Percentiles rank a stretch among this genome's conserved stretches.
phyloP scores from a whole-genome alignment of 2,329 filamentous ascomycete species.

The Elsinoe batatas region DNA sequence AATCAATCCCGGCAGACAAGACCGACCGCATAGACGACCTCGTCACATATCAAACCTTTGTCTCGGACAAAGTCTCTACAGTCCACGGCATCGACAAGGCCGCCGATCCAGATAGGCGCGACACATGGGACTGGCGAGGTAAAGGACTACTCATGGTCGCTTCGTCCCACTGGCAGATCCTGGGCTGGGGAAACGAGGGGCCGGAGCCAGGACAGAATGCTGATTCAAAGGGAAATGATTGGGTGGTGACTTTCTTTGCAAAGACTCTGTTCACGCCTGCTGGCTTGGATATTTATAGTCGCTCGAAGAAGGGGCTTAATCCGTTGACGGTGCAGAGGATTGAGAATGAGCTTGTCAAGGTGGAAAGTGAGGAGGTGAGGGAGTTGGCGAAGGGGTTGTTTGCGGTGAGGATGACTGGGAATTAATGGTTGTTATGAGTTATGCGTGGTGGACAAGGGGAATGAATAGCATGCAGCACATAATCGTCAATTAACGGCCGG shows the following conservation, averaged over 20 bases:
- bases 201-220: conserved; percentile 10
- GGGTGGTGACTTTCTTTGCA: conserved; percentile 77
- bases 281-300: conserved; percentile 68
- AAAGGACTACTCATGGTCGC: conserved; percentile 65
- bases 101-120: conserved; percentile 26
- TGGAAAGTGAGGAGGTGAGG: conserved; percentile 44
- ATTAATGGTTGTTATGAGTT: not conserved
- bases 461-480: not conserved
- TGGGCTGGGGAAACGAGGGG: conserved; percentile 59
- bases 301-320: conserved; percentile 50
- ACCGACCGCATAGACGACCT: conserved; percentile 56
- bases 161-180: conserved; percentile 67
- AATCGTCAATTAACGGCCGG: too few relatives aligned
- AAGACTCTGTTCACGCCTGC: conserved; percentile 75
- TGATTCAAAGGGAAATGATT: conserved; percentile 34
- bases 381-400: conserved; percentile 44
- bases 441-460: not conserved
- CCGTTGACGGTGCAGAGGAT: conserved; percentile 49
- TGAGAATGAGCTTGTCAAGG: conserved; percentile 41
- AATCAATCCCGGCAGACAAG: conserved; percentile 22
- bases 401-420: conserved; percentile 31
- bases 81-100: conserved; percentile 57
- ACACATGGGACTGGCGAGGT: conserved; percentile 65
- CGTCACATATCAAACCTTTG: conserved; percentile 57
- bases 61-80: conserved; percentile 43